Evolutionary conservation across 2,329 filamentous ascomycete genomes (phyloP).

Genomic region (Phaeosphaeriaceae sp.): DNA sequence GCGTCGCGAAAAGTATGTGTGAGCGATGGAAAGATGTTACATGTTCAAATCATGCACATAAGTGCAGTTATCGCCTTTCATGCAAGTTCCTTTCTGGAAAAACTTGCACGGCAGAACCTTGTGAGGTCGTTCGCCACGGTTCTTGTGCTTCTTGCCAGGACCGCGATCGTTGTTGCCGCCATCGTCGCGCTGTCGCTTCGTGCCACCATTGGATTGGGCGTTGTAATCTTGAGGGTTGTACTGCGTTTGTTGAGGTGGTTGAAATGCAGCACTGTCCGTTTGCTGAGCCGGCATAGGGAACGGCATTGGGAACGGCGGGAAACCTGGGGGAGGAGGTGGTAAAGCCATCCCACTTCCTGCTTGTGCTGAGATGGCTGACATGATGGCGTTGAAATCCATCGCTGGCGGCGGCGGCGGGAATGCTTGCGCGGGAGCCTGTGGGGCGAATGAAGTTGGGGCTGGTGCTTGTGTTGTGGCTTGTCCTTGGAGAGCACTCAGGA

Average conservation of each 20-base stretch:
- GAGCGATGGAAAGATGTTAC: conserved; percentile 1
- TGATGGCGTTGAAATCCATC: conserved; percentile 30
- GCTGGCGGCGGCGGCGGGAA: conserved; percentile 18
- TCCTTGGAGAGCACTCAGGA: conserved; percentile 38
- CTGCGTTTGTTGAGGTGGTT: conserved; percentile 16
- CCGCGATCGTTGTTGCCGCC: conserved; percentile 30
- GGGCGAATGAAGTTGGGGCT: conserved; percentile 16
- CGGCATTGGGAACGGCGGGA: conserved; percentile 21
- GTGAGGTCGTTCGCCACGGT: conserved; percentile 37
- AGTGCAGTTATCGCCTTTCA: conserved; percentile 75
- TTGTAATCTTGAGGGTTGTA: conserved; percentile 36
- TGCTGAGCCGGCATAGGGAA: conserved; percentile 23
- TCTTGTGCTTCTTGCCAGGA: conserved; percentile 62
- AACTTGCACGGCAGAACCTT: conserved; percentile 67
- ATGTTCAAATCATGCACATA: conserved; percentile 67
- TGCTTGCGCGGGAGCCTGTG: conserved; percentile 20
- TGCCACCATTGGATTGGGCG: conserved; percentile 38
- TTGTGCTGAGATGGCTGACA: conserved; percentile 31
- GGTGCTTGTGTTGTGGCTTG: conserved; percentile 19
- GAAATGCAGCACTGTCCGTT: conserved; percentile 21
- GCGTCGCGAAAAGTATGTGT: background rate
- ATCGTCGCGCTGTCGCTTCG: conserved; percentile 47
- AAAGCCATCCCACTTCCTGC: conserved; percentile 22
- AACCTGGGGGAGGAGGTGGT: conserved; percentile 32
- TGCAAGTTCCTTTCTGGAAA: conserved; percentile 74